Percentiles rank a stretch among this genome's conserved stretches.
These are phyloP conservation scores for Lipomyces yamanashiensis DNA, from an alignment of 805 yeast genomes.

Conservation along the genomic window DNA sequence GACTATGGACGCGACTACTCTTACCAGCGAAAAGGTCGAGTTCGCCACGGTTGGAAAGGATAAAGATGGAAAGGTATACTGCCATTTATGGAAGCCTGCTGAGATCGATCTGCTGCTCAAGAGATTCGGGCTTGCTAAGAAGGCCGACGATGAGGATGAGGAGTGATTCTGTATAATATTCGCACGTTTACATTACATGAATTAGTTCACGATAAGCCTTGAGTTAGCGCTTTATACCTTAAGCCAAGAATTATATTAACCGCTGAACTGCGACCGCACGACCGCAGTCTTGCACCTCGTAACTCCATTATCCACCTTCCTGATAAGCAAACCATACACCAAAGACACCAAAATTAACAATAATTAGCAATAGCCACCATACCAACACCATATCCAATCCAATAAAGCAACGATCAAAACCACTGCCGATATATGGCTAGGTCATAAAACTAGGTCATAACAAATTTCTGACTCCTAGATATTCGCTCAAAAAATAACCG, in stretches of 20 bases:
- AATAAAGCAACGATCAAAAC: background rate
- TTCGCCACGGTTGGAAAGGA: conserved; percentile 75
- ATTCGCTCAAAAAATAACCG: conserved; percentile 32
- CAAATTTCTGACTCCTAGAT: conserved; percentile 5
- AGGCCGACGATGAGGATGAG: conserved; percentile 55
- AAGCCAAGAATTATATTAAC: no score
- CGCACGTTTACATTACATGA: background rate
- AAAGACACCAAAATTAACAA: no score
- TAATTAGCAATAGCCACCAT: background rate
- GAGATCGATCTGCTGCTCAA: conserved; percentile 77
- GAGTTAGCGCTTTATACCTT: background rate
- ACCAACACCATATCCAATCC: background rate
- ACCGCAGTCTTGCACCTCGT: no score
- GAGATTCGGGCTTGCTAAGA: conserved; percentile 69
- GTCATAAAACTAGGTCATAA: background rate
- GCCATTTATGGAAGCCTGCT: conserved; percentile 77
- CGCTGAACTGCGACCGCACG: no score
- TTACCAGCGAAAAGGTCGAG: conserved; percentile 89
- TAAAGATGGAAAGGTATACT: conserved; percentile 58
- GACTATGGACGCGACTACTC: conserved; percentile 86
- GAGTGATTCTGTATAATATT: conserved; percentile 3
- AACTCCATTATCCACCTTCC: no score
- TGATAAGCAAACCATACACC: no score
- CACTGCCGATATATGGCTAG: background rate
- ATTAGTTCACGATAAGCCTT: background rate